Evolutionary conservation across 768 basidiomycete species (phyloP), one percentile per base, ranked within the genome.

Genomic region (Amanita brunnescens): DNA sequence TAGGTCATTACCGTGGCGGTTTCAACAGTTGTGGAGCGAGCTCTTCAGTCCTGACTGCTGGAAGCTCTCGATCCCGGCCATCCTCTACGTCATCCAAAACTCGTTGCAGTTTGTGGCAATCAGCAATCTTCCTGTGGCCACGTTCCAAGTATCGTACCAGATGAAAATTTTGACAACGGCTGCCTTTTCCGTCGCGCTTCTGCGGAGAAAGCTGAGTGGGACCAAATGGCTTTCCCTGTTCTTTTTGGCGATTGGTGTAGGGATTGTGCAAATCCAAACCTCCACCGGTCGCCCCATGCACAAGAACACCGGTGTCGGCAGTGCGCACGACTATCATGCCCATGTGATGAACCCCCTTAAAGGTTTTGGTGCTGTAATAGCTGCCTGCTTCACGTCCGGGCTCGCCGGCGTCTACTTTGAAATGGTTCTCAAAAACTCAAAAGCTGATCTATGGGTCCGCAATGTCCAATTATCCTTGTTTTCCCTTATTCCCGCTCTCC

Each of bases 141-240:
- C 95, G 2, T 99, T 97, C 71, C 95, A 98, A 65, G 92, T 97
- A 55, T 90, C 89, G 7, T 95, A 97, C 65, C 93, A 97, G 69
- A 94, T 97, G 93, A 97, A 97, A 68, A 97, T 97, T 64, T 77
- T 97, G 51, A 97, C 93, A 44, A 97, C 93, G 13, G 94, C 92
- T 18, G 91, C 87, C 46, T 94, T 94, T 66, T 91, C 89, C 39
- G 91, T 95, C 49, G 67, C 80, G 1, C 76, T 97, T 54, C 79
- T 95, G 13, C 82, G 91, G 37, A 88, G 76, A 62, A 79, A 76
- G 59, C 73, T 98, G 35, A 75, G 76, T 26, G 67, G 76, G 0
- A 75, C 75, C 2, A 93, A 97, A 63, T 98, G 96, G 95, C 65
- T 91, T 16, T 80, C 91, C 0, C 72, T 98, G 8, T 76, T 92